A percentile compares a stretch with the other conserved stretches of the same genome.
Conservation (phyloP, 139 green algal species). For the Volvox africanus region DNA sequence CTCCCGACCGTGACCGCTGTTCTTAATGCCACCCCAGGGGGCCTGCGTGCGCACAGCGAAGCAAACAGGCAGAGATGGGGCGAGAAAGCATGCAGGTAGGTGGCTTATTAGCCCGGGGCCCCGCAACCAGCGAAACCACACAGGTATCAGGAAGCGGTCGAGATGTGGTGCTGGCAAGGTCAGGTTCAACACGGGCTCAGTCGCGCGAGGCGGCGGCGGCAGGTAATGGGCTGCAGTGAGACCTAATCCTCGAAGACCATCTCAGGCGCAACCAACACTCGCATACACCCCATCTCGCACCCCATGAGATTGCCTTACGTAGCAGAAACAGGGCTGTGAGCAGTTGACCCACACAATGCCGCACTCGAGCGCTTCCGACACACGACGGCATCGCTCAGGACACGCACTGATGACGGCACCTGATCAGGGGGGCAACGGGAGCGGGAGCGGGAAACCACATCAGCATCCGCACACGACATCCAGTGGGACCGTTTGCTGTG, state of each 20-base stretch:
- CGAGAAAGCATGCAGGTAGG: no score
- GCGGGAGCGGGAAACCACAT: neutral
- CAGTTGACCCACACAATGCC: constrained; percentile 95
- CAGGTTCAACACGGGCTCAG: no score
- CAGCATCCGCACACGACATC: neutral
- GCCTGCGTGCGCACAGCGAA: constrained; percentile 59
- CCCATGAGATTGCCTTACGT: constrained; percentile 42
- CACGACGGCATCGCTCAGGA: constrained; percentile 65
- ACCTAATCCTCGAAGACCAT: no score
- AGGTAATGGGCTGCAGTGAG: no score
- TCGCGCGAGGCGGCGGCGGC: no score
- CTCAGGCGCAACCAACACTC: no score
- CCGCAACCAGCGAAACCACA: no score
- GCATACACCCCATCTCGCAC: no score
- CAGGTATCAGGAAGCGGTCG: no score
- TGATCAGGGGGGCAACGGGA: neutral
- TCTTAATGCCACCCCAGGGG: constrained; percentile 88
- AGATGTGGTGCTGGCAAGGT: no score
- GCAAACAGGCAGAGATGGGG: neutral
- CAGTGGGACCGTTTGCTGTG: neutral
- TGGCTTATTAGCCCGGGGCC: neutral
- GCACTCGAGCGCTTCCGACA: constrained; percentile 76
- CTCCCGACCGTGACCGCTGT: constrained; percentile 85
- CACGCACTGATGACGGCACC: constrained; percentile 84
- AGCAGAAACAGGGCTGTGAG: constrained; percentile 90